A percentile compares a stretch with the other conserved stretches of the same genome.
Conservation (phyloP, 305 asterid species). For the Plantago rigida region DNA sequence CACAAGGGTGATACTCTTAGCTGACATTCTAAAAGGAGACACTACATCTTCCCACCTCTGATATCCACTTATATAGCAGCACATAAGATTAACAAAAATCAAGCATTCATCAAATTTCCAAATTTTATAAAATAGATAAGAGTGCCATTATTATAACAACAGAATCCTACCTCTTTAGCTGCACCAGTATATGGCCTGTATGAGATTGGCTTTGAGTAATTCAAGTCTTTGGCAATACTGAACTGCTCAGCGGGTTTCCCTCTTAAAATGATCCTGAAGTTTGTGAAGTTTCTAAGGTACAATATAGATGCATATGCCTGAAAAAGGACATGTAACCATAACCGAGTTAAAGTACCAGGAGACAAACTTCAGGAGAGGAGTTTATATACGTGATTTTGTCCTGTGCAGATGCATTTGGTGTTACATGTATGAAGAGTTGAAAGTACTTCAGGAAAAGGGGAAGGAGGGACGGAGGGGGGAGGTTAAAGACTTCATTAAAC, state of each 20-base stretch:
- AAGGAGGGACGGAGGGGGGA: too few relatives aligned
- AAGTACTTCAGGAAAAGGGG: too few relatives aligned
- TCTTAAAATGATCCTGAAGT: slow-evolving; percentile 65
- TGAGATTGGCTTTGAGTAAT: slow-evolving; percentile 38
- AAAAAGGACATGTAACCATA: slow-evolving; percentile 24
- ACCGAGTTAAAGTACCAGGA: slow-evolving; percentile 22
- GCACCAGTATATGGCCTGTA: slow-evolving; percentile 63
- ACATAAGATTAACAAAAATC: background rate
- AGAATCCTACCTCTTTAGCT: slow-evolving; percentile 51
- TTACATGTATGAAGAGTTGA: too few relatives aligned
- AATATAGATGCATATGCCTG: slow-evolving; percentile 89
- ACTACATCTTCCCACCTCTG: slow-evolving; percentile 2
- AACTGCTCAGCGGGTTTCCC: slow-evolving; percentile 79
- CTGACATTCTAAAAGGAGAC: too few relatives aligned
- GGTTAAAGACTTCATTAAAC: too few relatives aligned
- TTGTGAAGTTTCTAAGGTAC: slow-evolving; percentile 59
- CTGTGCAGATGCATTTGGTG: too few relatives aligned
- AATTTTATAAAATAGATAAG: background rate
- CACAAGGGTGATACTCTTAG: too few relatives aligned
- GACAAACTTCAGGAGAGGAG: background rate
- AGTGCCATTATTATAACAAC: slow-evolving; percentile 11
- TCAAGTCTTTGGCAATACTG: slow-evolving; percentile 60
- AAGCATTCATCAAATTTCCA: slow-evolving; percentile 7
- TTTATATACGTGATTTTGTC: too few relatives aligned
- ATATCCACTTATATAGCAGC: slow-evolving; percentile 10